Base-by-base conservation (phyloP, 2,329 filamentous ascomycete species). In the Talaromyces verruculosus region DNA sequence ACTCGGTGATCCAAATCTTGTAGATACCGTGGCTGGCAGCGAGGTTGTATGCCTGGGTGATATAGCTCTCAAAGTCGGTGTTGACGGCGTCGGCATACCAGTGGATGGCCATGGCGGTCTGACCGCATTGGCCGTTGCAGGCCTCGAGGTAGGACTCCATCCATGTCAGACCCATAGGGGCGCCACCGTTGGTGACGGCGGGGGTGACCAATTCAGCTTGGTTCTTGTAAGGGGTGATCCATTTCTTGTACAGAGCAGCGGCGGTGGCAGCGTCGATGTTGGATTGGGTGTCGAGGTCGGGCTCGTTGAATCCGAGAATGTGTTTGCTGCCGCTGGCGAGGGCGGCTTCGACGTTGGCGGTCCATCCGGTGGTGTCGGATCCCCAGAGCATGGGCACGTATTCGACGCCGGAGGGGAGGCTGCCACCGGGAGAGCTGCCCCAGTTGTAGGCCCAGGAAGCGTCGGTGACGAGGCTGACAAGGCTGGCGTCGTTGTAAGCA, bases 361-460 rank as follows among this genome's bases (percentile, higher is more conserved):
- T 55, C 79, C 79, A 82, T 57, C 67, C 70, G 28, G 64, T 67
- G 65, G 79, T 74, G 67, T 75, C 72, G n/a, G 68, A 51, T 35
- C 79, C 78, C 79, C 79, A 82, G 64, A 82, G 75, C 77, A 81
- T 80, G 47, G 81, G 80, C 6, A 82, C 76, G 68, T 73, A 83
- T 64, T 82, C 79, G 58, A 79, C 71, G 19, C 73, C 72, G 5
- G 66, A 65, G 39, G 78, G 72, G 5, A 79, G 69, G 7, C 35
- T 61, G 17, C 79, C 79, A 28, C 67, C 70, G 30, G 72, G 43
- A 28, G 67, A 66, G 60, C 71, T 68, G 41, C 71, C 79, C 81
- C 81, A 83, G 73, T 83, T 80, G 72, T 82, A 82, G 41, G 77
- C 78, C 81, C 81, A 83, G 58, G 74, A 73, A 55, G 79, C 71